Evolutionary conservation across 2,329 filamentous ascomycete genomes (phyloP), one percentile per base, ranked within the genome.

Genomic region (Aureobasidium mangrovei): DNA sequence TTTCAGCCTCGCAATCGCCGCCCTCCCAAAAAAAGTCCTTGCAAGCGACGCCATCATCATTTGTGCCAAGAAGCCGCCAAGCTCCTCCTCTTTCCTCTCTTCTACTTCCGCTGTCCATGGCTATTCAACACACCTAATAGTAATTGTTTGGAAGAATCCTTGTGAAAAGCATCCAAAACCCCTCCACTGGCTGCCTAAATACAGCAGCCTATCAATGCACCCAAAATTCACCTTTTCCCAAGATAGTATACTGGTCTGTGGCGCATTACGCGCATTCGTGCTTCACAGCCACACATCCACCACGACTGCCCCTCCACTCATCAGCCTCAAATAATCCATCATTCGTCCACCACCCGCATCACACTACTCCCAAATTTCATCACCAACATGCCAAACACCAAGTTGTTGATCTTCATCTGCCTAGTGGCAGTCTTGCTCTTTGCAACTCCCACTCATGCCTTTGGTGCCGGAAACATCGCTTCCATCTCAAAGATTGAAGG

Each of bases 391-490:
- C 44, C 55, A n/a, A 47, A 53, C 28, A 54, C 48, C 2, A 60
- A 56, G 33, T 35, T 48, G 27, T 26, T 59, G n/a, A 28, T 59
- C 12, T 32, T 56, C 7, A 28, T 59, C 32, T 49, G 56, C 10
- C 26, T 57, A 3, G 45, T 57, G 10, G 40, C 47, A 32, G 54
- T 49, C 33, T 72, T 91, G 62, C 72, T 81, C 60, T 80, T 88
- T 64, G 81, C 84, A 53, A 77, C 77, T 57, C 86, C 86, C 18
- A 80, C 81, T 35, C 76, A 85, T 61, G 88, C 87, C 53, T 95
- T 95, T 66, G 89, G 89, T 61, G 89, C 89, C 63, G 90, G 90
- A 58, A 94, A 94, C 70, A 93, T 95, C 67, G 88, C 86, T 40
- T 83, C 85, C 56, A 79, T 88, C 57, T 86, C 88, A 65, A 85